These are phyloP conservation scores for Musa troglodytarum DNA, from an alignment of 176 grass and related monocot species.

Conservation along the genomic window DNA sequence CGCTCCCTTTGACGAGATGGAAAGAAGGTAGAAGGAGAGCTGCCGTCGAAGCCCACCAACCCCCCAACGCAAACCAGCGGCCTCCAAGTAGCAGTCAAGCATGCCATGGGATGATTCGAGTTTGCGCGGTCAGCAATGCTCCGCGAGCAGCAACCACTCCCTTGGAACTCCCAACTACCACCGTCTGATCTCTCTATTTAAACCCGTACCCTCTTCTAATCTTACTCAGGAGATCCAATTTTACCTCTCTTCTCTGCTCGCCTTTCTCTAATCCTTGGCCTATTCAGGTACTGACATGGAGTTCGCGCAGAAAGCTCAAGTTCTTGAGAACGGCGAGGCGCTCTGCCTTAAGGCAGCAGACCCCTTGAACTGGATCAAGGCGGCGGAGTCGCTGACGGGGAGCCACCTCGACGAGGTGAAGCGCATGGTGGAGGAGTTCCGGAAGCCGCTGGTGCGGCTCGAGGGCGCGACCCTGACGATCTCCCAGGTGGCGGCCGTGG, in stretches of 20 bases:
- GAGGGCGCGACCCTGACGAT: constrained; percentile 10
- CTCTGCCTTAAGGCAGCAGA: neutral
- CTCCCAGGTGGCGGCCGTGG: constrained; percentile 12
- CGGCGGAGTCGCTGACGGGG: constrained; percentile 6
- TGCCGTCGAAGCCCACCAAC: no score
- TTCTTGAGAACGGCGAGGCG: neutral
- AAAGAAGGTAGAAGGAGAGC: no score
- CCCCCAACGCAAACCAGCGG: no score
- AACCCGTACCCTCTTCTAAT: neutral
- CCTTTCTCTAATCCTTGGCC: neutral
- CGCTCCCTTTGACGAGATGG: no score
- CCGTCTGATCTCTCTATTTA: neutral
- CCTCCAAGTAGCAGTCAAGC: no score
- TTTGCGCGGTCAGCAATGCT: no score
- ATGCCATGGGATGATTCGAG: no score
- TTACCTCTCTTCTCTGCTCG: neutral
- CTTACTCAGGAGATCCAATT: neutral
- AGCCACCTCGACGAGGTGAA: constrained; percentile 20
- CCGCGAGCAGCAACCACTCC: no score
- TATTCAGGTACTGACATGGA: neutral
- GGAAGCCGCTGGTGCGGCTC: constrained; percentile 12
- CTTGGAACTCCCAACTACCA: neutral
- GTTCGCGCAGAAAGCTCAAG: neutral
- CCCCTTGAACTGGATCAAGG: constrained; percentile 9
- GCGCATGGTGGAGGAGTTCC: constrained; percentile 15